Evolutionary conservation across 129 eudicot species (phyloP), one percentile per base, ranked within the genome.

Genomic region (Chrysanthemum makinoi): DNA sequence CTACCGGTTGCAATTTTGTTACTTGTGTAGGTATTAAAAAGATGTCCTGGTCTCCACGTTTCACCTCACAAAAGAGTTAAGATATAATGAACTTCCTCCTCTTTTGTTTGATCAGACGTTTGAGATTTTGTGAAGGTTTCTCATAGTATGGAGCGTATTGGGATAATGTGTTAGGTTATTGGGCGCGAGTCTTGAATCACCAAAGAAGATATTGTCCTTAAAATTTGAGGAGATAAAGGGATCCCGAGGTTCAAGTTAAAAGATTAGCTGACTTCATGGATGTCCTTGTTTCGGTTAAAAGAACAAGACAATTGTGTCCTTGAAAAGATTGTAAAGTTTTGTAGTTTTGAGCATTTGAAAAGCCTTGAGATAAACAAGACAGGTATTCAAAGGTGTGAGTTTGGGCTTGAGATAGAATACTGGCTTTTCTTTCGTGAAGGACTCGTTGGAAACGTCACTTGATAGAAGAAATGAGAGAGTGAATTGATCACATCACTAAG

Each of bases 171-270:
- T 30, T 30, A 30, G 35, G 5, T 30, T 62, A 48, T 35, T 19
- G 16, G 14, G 68, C 35, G 35, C 35, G 35, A 30, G 1, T 30
- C 6, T 30, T 30, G 35, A 30, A 30, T 30, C 35, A 30, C 35
- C 35, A 30, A 30, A 30, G 35, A 30, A 30, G 35, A 30, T 30
- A 30, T 30, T 30, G 6, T 30, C 6, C 35, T 30, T 35, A 19
- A 62, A 62, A 22, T 62, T 33, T 1, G 67, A 30, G 49, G 67
- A 62, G 22, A 30, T 62, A 14, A 62, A 62, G 67, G 67, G 67
- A 62, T 22, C 50, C 50, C 11, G 68, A 33, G 68, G 68, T 1
- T 62, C 68, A 62, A 15, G 50, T 33, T 11, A 62, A 30, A 48
- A 62, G 17, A 48, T 62, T 62, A 22, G 68, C 24, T 62, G 68